Percentiles rank a stretch among this genome's conserved stretches.
These are phyloP conservation scores for Dissophora ornata DNA, from an alignment of 192 early-diverging fungal species.

Conservation along the genomic window DNA sequence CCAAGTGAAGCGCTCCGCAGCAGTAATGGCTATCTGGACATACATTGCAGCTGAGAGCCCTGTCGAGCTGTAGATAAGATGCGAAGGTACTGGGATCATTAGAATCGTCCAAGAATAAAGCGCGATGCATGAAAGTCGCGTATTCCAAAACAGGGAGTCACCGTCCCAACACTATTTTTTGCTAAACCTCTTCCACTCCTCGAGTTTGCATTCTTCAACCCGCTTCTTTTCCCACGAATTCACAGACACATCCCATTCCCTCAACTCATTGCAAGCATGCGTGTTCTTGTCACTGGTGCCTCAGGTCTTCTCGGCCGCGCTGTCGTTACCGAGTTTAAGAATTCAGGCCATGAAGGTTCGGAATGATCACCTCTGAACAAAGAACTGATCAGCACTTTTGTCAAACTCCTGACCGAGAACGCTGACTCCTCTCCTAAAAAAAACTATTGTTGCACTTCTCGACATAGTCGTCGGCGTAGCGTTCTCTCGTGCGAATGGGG, in stretches of 20 bases:
- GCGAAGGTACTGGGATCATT: too few relatives aligned
- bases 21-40: constrained; percentile 67
- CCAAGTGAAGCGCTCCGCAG: constrained; percentile 63
- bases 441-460: too few relatives aligned
- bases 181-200: too few relatives aligned
- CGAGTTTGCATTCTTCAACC: neutral
- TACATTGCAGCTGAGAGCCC: constrained; percentile 63
- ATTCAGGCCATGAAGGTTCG: constrained; percentile 63
- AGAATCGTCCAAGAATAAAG: too few relatives aligned
- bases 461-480: constrained; percentile 78
- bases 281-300: constrained; percentile 83
- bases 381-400: neutral
- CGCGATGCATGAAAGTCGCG: neutral
- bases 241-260: neutral
- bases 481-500: constrained; percentile 66
- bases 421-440: too few relatives aligned
- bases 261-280: constrained; percentile 42
- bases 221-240: neutral
- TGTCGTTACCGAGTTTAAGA: constrained; percentile 66
- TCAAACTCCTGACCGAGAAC: neutral
- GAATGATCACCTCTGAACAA: neutral
- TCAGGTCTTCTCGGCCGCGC: constrained; percentile 87
- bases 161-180: too few relatives aligned
- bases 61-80: constrained; percentile 22
- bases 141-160: too few relatives aligned